Conservation (phyloP, 2,329 filamentous ascomycete species). For the Clonostachys rhizophaga region DNA sequence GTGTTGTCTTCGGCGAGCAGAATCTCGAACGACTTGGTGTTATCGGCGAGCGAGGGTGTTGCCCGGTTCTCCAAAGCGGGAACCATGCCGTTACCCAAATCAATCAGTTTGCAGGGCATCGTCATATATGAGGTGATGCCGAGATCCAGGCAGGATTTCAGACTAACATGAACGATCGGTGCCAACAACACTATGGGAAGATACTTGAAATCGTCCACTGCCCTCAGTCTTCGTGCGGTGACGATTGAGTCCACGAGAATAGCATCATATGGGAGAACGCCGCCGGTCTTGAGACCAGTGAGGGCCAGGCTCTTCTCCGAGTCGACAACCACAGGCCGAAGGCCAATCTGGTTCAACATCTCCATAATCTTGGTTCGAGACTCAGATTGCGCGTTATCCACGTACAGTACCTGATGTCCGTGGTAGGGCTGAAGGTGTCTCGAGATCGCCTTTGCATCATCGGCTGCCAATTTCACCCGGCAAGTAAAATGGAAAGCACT, state of each 20-base stretch:
- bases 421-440: constrained; percentile 87
- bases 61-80: constrained; percentile 91
- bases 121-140: constrained; percentile 99
- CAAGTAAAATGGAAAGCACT: constrained; percentile 98
- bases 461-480: constrained; percentile 77
- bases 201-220: constrained; percentile 95
- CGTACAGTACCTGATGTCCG: constrained; percentile 87
- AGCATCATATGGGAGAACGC: constrained; percentile 78
- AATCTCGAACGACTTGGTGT: constrained; percentile 93
- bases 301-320: constrained; percentile 63
- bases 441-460: constrained; percentile 72
- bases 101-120: constrained; percentile 88
- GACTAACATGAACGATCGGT: constrained; percentile 81
- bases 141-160: constrained; percentile 90
- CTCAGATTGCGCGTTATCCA: constrained; percentile 82
- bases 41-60: constrained; percentile 85
- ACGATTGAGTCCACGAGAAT: constrained; percentile 94
- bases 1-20: constrained; percentile 94
- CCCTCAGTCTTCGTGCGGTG: constrained; percentile 78
- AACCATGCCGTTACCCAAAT: constrained; percentile 93
- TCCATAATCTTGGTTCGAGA: constrained; percentile 70
- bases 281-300: constrained; percentile 45
- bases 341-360: constrained; percentile 74
- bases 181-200: constrained; percentile 92
- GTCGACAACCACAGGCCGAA: constrained; percentile 80